A percentile compares a stretch with the other conserved stretches of the same genome.
Conservation (phyloP, 176 grass and related monocot species). For the Aegilops sharonensis region DNA sequence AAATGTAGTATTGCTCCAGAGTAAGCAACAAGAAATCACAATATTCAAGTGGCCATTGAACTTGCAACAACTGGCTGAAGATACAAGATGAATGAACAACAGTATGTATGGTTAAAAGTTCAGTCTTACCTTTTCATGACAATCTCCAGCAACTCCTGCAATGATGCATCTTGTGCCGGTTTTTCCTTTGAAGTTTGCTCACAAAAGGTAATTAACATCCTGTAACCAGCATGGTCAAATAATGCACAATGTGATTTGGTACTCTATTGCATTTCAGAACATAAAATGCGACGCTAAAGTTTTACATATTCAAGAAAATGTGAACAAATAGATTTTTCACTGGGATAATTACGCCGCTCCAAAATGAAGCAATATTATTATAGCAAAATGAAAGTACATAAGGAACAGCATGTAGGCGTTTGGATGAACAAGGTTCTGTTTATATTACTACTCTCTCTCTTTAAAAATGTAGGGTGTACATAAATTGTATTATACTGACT, state of each 20-base stretch:
- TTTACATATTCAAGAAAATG: neutral
- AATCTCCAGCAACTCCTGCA: slow-evolving; percentile 67
- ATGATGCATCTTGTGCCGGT: slow-evolving; percentile 42
- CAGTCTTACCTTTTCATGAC: slow-evolving; percentile 61
- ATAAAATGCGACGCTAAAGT: neutral
- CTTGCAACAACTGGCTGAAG: neutral
- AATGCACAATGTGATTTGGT: slow-evolving; percentile 10
- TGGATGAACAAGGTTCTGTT: neutral
- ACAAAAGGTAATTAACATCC: slow-evolving; percentile 86
- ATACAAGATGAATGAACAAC: neutral
- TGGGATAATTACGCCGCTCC: neutral
- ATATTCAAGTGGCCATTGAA: neutral
- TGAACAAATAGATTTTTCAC: neutral
- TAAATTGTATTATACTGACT: too few species aligned
- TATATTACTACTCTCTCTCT: neutral
- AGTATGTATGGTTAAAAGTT: neutral
- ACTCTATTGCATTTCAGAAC: neutral
- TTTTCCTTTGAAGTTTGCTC: slow-evolving; percentile 73
- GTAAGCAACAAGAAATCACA: neutral
- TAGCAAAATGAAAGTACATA: neutral
- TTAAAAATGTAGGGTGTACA: too few species aligned
- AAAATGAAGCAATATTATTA: slow-evolving; percentile 6
- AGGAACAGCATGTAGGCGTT: neutral
- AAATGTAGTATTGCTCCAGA: neutral
- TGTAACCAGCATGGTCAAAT: slow-evolving; percentile 27